These are phyloP conservation scores for Penicillium oxalicum DNA, from an alignment of 2,329 filamentous ascomycete species.

Conservation along the genomic window DNA sequence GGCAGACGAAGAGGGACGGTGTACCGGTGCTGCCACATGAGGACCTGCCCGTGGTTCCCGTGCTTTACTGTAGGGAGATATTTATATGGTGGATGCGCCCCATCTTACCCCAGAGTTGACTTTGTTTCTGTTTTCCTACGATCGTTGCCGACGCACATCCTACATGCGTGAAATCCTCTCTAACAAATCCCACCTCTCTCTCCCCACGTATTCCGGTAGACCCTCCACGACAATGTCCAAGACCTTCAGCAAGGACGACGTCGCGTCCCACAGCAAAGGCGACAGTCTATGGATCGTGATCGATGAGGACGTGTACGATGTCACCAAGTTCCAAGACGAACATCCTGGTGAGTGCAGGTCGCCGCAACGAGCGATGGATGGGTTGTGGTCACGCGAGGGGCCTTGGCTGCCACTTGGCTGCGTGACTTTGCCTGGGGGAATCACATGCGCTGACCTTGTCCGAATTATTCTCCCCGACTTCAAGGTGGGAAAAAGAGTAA, in stretches of 20 bases:
- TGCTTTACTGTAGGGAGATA: too few relatives aligned
- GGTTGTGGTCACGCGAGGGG: background rate
- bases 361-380: background rate
- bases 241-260: slow-evolving; percentile 75
- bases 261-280: slow-evolving; percentile 84
- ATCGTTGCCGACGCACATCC: background rate
- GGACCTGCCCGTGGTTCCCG: too few relatives aligned
- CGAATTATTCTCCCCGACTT: background rate
- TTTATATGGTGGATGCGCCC: slow-evolving; percentile 16
- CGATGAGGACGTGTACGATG: slow-evolving; percentile 91
- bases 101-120: slow-evolving; percentile 20
- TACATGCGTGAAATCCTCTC: too few relatives aligned
- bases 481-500: slow-evolving; percentile 66
- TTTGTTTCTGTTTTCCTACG: slow-evolving; percentile 8
- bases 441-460: slow-evolving; percentile 16
- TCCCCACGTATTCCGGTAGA: too few relatives aligned
- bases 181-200: background rate
- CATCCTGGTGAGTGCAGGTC: slow-evolving; percentile 54
- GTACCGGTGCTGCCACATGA: too few relatives aligned
- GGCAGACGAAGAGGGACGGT: slow-evolving; percentile 1
- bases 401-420: background rate
- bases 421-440: background rate
- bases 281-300: slow-evolving; percentile 84
- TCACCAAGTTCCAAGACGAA: slow-evolving; percentile 82
- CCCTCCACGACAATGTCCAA: slow-evolving; percentile 64